A percentile compares a stretch with the other conserved stretches of the same genome.
Conservation (phyloP, 148 eudicot genomes). For the Fagopyrum homotropicum region DNA sequence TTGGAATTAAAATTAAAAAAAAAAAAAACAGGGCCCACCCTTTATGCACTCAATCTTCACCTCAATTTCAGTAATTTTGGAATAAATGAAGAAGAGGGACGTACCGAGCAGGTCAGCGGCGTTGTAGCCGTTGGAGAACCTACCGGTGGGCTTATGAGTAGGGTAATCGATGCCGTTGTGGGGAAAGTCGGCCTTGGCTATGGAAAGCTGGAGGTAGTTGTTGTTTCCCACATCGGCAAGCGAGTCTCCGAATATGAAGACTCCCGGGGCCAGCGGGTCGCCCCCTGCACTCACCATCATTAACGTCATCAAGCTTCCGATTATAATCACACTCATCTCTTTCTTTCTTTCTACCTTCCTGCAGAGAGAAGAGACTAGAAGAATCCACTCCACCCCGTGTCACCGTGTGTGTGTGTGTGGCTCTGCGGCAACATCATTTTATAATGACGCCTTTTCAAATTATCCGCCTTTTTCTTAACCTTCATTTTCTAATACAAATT, state of each 20-base stretch:
- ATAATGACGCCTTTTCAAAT: too few species aligned
- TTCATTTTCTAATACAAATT: too few species aligned
- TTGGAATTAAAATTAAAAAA: too few species aligned
- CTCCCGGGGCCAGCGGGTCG: conserved; percentile 40
- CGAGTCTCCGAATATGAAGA: conserved; percentile 86
- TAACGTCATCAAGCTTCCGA: background rate
- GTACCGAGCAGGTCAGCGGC: conserved; percentile 87
- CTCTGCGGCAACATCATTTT: too few species aligned
- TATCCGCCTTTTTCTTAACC: too few species aligned
- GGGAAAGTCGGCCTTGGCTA: conserved; percentile 68
- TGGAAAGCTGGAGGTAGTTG: conserved; percentile 53
- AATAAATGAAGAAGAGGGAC: background rate
- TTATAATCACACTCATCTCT: background rate
- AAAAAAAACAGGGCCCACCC: too few species aligned
- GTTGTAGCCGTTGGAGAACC: conserved; percentile 83
- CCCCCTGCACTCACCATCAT: conserved; percentile 1
- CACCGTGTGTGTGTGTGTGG: too few species aligned
- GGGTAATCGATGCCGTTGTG: conserved; percentile 81
- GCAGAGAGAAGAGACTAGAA: too few species aligned
- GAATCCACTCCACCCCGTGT: too few species aligned
- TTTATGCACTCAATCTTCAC: too few species aligned
- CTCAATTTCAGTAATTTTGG: too few species aligned
- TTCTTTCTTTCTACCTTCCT: too few species aligned
- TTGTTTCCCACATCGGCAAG: conserved; percentile 85
- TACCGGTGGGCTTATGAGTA: conserved; percentile 54